phyloP scores from a whole-genome alignment of 495 filamentous ascomycete genomes.

The Jackrogersella minutella region DNA sequence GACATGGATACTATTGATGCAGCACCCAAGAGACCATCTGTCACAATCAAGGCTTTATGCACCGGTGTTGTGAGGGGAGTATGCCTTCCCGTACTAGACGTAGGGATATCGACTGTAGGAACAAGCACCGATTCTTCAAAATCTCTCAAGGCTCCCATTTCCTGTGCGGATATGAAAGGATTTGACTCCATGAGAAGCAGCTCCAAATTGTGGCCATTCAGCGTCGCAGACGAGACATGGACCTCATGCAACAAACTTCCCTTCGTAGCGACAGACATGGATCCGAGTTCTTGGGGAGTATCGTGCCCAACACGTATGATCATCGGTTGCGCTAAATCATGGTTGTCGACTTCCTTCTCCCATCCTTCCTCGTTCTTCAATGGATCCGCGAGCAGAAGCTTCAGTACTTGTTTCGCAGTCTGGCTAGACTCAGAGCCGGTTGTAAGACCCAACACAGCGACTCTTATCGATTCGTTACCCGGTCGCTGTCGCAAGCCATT shows the following conservation, averaged over 20 bases:
- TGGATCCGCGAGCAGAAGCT: slow-evolving; percentile 79
- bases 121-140: slow-evolving; percentile 70
- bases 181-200: slow-evolving; percentile 70
- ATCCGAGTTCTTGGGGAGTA: slow-evolving; percentile 20
- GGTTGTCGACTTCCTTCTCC: slow-evolving; percentile 71
- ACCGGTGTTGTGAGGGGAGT: slow-evolving; percentile 80
- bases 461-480: slow-evolving; percentile 69
- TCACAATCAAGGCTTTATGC: slow-evolving; percentile 80
- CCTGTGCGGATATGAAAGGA: slow-evolving; percentile 55
- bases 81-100: slow-evolving; percentile 65
- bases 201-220: slow-evolving; percentile 77
- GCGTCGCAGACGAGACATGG: slow-evolving; percentile 68
- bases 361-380: slow-evolving; percentile 68
- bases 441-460: slow-evolving; percentile 65
- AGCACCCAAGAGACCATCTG: slow-evolving; percentile 65
- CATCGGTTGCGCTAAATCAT: slow-evolving; percentile 52
- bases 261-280: slow-evolving; percentile 36
- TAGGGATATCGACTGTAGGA: slow-evolving; percentile 74
- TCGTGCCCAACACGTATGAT: slow-evolving; percentile 54
- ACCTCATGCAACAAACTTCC: slow-evolving; percentile 55
- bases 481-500: slow-evolving; percentile 73
- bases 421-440: slow-evolving; percentile 46
- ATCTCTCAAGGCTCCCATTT: slow-evolving; percentile 38
- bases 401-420: slow-evolving; percentile 66
- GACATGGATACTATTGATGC: slow-evolving; percentile 51